These are phyloP conservation scores for Colletotrichum sp. DNA, from an alignment of 2,329 filamentous ascomycete genomes.

Conservation along the genomic window DNA sequence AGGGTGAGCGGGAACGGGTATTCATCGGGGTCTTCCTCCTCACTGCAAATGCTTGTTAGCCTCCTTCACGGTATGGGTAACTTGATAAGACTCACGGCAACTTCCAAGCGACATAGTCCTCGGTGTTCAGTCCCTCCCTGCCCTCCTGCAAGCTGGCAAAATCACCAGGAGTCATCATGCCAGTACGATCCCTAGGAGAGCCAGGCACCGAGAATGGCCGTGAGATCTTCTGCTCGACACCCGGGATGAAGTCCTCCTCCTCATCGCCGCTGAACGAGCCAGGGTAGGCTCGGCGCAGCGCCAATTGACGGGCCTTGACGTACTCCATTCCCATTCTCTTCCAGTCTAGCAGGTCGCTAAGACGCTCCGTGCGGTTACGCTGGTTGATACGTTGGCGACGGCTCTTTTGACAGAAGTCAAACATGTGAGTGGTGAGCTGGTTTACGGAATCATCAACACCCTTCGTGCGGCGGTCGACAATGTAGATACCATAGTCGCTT, in stretches of 20 bases:
- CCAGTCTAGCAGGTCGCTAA: constrained; percentile 97
- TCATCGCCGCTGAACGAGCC: constrained; percentile 81
- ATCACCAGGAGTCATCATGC: constrained; percentile 99
- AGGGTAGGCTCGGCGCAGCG: constrained; percentile 89
- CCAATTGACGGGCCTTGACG: constrained; percentile 94
- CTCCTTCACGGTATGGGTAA: background rate
- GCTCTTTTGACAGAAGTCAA: constrained; percentile 91
- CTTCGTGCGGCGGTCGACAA: constrained; percentile 94
- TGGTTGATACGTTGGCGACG: constrained; percentile 98
- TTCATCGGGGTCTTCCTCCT: constrained; percentile 89
- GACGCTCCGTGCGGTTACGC: constrained; percentile 91
- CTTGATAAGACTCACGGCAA: constrained; percentile 77
- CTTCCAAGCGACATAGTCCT: constrained; percentile 99
- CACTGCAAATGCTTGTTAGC: constrained; percentile 57
- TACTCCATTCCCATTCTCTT: constrained; percentile 99
- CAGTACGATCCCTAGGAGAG: constrained; percentile 85
- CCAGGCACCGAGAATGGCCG: constrained; percentile 93
- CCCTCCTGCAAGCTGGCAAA: constrained; percentile 97
- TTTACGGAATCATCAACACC: constrained; percentile 97
- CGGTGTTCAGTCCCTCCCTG: constrained; percentile 88
- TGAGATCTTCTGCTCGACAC: constrained; percentile 93
- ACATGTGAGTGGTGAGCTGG: constrained; percentile 91
- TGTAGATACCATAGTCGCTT: constrained; percentile 98
- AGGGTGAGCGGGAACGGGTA: constrained; percentile 66
- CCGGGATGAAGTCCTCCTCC: constrained; percentile 89